Evolutionary conservation across 2,329 filamentous ascomycete genomes (phyloP).

Genomic region (Cyclaneusma minus): DNA sequence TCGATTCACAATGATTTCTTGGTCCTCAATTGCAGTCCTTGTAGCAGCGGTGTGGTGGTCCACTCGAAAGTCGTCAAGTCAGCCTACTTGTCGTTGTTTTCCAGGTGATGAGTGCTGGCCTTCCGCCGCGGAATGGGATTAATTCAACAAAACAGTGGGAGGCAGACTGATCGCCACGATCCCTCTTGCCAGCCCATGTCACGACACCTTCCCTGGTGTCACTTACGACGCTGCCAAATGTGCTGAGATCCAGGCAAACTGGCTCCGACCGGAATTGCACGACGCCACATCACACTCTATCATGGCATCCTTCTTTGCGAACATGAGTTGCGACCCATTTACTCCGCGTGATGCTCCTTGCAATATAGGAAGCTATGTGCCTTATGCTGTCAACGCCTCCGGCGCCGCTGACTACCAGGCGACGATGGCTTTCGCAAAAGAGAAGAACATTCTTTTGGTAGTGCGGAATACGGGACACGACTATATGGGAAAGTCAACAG

Average conservation of each 20-base stretch:
- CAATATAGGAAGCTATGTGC: constrained; percentile 21
- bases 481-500: constrained; percentile 38
- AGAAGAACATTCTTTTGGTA: constrained; percentile 24
- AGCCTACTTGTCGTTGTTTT: too few species aligned
- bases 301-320: constrained; percentile 25
- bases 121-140: constrained; percentile 4
- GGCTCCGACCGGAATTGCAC: constrained; percentile 5
- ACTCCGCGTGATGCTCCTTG: constrained; percentile 21
- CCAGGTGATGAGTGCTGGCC: constrained; percentile 11
- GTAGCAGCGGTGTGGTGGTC: too few species aligned
- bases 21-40: too few species aligned
- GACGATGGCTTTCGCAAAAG: constrained; percentile 21
- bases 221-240: constrained; percentile 10
- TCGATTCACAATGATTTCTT: too few species aligned
- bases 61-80: too few species aligned
- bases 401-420: constrained; percentile 12
- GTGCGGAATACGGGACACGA: constrained; percentile 43
- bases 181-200: constrained; percentile 9
- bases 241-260: constrained; percentile 5
- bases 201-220: too few species aligned
- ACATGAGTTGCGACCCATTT: constrained; percentile 19
- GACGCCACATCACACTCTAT: too few species aligned
- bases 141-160: constrained; percentile 7
- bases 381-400: constrained; percentile 16
- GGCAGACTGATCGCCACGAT: constrained; percentile 7